A percentile compares a stretch with the other conserved stretches of the same genome.
Conservation (phyloP, 768 basidiomycete species). For the Lentinula detonsa region DNA sequence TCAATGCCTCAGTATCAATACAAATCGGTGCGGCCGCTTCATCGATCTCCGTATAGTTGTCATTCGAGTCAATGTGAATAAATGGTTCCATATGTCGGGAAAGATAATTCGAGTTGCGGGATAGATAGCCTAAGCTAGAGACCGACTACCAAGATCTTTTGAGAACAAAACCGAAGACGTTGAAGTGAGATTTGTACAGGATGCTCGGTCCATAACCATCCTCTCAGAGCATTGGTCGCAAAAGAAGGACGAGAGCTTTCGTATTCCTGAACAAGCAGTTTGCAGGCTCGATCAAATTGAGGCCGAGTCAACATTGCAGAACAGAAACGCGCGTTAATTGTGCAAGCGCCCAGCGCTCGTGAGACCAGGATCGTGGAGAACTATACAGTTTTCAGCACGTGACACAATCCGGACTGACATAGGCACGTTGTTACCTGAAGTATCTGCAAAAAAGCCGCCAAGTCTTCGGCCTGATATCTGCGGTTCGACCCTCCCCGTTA, state of each 20-base stretch:
- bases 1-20: conserved; percentile 26
- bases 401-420: conserved; percentile 24
- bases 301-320: conserved; percentile 43
- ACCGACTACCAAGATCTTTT: conserved; percentile 20
- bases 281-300: conserved; percentile 57
- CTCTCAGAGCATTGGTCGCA: conserved; percentile 16
- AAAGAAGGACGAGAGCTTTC: background rate
- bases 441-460: conserved; percentile 3
- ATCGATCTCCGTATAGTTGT: conserved; percentile 25
- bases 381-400: conserved; percentile 14
- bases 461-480: conserved; percentile 12
- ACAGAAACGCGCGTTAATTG: background rate
- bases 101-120: conserved; percentile 25
- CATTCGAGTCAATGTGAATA: conserved; percentile 11
- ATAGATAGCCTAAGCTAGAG: conserved; percentile 41
- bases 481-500: conserved; percentile 35
- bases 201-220: conserved; percentile 63
- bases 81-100: conserved; percentile 6
- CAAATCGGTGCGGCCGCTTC: conserved; percentile 26
- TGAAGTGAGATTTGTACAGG: conserved; percentile 29
- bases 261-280: conserved; percentile 35
- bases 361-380: background rate
- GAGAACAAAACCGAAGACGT: conserved; percentile 5
- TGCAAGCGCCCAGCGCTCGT: background rate
- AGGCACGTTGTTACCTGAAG: conserved; percentile 35